A percentile compares a stretch with the other conserved stretches of the same genome.
Evolutionary conservation across 768 basidiomycete genomes (phyloP).

Genomic region (Nevesoporus exiguus): DNA sequence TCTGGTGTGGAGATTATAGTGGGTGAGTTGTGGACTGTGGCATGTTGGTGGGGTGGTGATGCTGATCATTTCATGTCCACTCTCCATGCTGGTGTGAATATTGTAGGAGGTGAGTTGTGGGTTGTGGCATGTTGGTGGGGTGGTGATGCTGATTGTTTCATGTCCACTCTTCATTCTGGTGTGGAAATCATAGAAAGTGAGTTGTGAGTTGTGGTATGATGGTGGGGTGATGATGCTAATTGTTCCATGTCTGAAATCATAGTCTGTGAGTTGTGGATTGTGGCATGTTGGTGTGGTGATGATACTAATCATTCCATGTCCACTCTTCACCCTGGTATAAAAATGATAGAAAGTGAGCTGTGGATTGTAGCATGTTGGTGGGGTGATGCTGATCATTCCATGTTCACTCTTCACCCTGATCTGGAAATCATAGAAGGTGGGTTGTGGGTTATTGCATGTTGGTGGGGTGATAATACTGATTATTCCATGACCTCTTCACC

Average conservation of each 20-base stretch:
- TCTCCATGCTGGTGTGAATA: too few species aligned
- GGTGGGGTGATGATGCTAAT: not conserved
- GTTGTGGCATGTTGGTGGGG: not conserved
- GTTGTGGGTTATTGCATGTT: not conserved
- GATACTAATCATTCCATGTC: not conserved
- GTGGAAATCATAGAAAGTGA: not conserved
- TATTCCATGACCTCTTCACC: not conserved
- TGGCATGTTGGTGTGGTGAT: not conserved
- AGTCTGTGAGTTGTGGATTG: not conserved
- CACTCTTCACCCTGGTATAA: not conserved
- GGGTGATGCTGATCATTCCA: too few species aligned
- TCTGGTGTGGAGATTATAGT: not conserved
- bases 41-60: not conserved
- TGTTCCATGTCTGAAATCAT: too few species aligned
- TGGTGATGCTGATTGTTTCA: not conserved
- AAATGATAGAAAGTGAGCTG: not conserved
- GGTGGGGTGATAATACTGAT: not conserved
- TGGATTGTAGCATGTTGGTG: not conserved
- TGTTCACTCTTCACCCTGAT: not conserved
- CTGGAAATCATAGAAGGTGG: not conserved
- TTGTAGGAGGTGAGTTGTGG: not conserved
- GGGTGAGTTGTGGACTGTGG: not conserved
- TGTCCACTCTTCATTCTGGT: too few species aligned
- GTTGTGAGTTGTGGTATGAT: not conserved
- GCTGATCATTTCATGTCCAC: too few species aligned